Evolutionary conservation across 2,329 filamentous ascomycete species (phyloP), one percentile per base, ranked within the genome.

Genomic region (Verticillium nubilum): DNA sequence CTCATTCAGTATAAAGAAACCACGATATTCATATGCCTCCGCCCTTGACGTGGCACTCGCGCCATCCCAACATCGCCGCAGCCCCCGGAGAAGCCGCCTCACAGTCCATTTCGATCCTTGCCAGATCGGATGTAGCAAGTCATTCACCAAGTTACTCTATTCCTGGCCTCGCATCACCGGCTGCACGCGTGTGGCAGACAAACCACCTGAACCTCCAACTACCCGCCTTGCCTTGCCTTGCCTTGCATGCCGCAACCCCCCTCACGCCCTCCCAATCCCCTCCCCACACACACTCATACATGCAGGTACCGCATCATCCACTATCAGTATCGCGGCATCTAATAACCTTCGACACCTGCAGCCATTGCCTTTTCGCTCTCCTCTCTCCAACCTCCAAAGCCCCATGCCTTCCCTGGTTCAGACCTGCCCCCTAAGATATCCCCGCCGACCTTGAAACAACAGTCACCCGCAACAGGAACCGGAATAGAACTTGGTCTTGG

Each of bases 141-240:
- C 13, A 12, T 19, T 17, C 29, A 7, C 27, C 52, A 25, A 27
- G n/a, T 12, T 52, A 29, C 56, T 35, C 56, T 57, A 57, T 57
- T 57, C 37, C 56, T 57, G 42, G 26, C 27, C 35, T 42, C 33
- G 26, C 56, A 50, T 25, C 55, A 47, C 42, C 33, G 56, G 27
- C 42, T 57, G 42, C 56, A 57, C 28, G n/a, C 37, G 28, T n/a
- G 54, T 35, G 35, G 29, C 23, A 57, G 35, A 57, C 56, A 57
- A 57, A 50, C 56, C 28, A 35, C 28, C 29, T 25, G 19, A 13
- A 13, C 25, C 25, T 53, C 27, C 52, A 53, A 27, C 52, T 29
- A 28, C 52, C 52, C 7, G 5, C 25, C 25, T 13, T 52, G 50
- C 50, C 23, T 52, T n/a, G 23, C 50, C 26, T 52, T 26, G 4